Base-by-base conservation (phyloP, 768 basidiomycete genomes). In the Xerocomus potaroensis region DNA sequence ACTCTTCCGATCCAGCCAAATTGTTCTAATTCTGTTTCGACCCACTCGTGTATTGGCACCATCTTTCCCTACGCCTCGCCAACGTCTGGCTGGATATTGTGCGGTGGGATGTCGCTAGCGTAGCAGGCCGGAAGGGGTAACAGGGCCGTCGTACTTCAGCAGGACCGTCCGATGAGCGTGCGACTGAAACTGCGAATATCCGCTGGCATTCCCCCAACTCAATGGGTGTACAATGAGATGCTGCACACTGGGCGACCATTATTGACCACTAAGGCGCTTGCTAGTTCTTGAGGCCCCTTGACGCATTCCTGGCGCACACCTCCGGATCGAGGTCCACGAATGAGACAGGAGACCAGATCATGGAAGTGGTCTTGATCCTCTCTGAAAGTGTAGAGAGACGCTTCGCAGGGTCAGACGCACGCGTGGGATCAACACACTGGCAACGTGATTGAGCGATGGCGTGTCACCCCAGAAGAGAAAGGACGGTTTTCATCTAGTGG, bases 331-430 rank as follows among this genome's bases (percentile, higher is more conserved):
- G 69, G 42, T 69, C 81, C 1, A 75, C 80, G 0, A 83, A 79
- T 8, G 89, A 91, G 60, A 76, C 81, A 0, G 81, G 80, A 5
- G 95, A 98, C 61, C 81, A 84, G 50, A 89, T 94, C 67, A 91
- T 93, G 54, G 95, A 98, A 61, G 93, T 92, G 0, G 86, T 95
- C 6, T 85, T 98, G 47, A 93, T 98, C 59, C 76, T 97, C 7
- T 90, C 96, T 54, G 95, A 95, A 47, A 84, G 94, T n/a, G 80
- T 93, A 7, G 95, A 95, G 7, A 76, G 88, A 7, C 93, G 97
- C 68, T 73, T 99, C 36, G 80, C 89, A 39, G 67, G 81, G 3
- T 75, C 79, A 0, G 93, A 97, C 63, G 51, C 73, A 4, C 84
- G 93, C 1, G 80, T 96, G 96, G 96, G 1, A 79, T 98, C 23